A percentile compares a stretch with the other conserved stretches of the same genome.
phyloP scores from a whole-genome alignment of 1,284 basidiomycete genomes.

The Salmacisia buchloeana region DNA sequence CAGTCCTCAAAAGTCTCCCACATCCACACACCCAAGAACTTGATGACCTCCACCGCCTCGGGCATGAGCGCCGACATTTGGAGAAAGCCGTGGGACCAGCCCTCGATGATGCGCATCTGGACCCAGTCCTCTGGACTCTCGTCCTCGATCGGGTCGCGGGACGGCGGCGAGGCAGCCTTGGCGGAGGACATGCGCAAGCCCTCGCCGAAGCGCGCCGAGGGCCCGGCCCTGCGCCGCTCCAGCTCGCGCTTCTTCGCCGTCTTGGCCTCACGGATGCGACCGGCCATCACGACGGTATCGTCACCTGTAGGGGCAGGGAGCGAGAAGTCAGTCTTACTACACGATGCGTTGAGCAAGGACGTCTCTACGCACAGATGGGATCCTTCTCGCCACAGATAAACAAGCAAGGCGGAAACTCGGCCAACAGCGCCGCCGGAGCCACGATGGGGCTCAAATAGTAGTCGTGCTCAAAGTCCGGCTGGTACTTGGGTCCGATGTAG shows the following conservation, averaged over 20 bases:
- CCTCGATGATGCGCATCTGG: slow-evolving; percentile 62
- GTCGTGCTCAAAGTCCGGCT: slow-evolving; percentile 88
- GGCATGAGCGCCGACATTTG: slow-evolving; percentile 85
- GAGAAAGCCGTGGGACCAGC: slow-evolving; percentile 45
- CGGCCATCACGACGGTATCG: slow-evolving; percentile 73
- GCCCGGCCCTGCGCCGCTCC: slow-evolving; percentile 42
- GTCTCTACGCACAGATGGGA: slow-evolving; percentile 70
- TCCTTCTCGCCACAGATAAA: slow-evolving; percentile 75
- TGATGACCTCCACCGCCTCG: slow-evolving; percentile 73
- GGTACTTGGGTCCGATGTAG: slow-evolving; percentile 84
- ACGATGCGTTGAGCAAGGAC: background rate
- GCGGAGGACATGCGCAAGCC: slow-evolving; percentile 54
- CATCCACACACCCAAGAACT: slow-evolving; percentile 90
- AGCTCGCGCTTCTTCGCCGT: slow-evolving; percentile 62
- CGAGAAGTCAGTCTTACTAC: background rate
- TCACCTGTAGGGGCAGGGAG: slow-evolving; percentile 54
- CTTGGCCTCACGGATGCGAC: slow-evolving; percentile 81
- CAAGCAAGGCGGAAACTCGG: slow-evolving; percentile 79
- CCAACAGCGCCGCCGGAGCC: slow-evolving; percentile 73
- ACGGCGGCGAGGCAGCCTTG: slow-evolving; percentile 47
- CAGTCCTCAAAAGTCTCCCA: slow-evolving; percentile 64
- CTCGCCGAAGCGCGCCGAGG: slow-evolving; percentile 51
- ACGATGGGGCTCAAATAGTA: slow-evolving; percentile 92
- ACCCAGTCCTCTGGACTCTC: slow-evolving; percentile 92
- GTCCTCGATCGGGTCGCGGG: slow-evolving; percentile 55